Evolutionary conservation across 495 filamentous ascomycete species (phyloP).

Genomic region (Hypoxylon lienhwacheense): DNA sequence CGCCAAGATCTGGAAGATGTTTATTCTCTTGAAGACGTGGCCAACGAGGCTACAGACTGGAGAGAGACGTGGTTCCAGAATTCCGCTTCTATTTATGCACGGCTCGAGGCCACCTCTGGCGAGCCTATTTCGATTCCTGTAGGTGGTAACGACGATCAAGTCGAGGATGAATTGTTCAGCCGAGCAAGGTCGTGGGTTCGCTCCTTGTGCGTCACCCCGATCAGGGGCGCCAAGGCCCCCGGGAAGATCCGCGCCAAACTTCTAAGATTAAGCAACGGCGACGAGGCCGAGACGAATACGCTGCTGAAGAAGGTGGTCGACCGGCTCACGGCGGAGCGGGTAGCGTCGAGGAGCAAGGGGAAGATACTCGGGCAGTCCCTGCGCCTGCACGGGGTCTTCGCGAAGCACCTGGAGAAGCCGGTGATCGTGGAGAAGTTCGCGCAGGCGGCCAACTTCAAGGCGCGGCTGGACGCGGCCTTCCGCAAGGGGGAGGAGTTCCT

Average conservation of each 20-base stretch:
- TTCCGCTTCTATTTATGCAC: constrained; percentile 48
- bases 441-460: constrained; percentile 62
- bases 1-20: constrained; percentile 38
- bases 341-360: constrained; percentile 60
- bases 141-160: neutral
- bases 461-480: constrained; percentile 58
- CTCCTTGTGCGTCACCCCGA: constrained; percentile 40
- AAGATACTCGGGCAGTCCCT: constrained; percentile 58
- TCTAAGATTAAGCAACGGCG: constrained; percentile 37
- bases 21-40: constrained; percentile 37
- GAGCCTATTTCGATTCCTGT: constrained; percentile 35
- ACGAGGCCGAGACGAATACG: constrained; percentile 42
- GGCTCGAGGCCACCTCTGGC: constrained; percentile 45
- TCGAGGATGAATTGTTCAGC: constrained; percentile 14
- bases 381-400: constrained; percentile 60
- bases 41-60: constrained; percentile 46
- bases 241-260: constrained; percentile 44
- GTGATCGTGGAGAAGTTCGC: constrained; percentile 49
- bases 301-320: constrained; percentile 59
- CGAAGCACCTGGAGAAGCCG: constrained; percentile 51
- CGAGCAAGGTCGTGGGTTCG: constrained; percentile 42
- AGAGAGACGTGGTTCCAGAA: constrained; percentile 51
- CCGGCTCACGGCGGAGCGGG: constrained; percentile 59
- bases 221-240: constrained; percentile 39
- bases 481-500: constrained; percentile 39